Evolutionary conservation across 176 grass and related monocot species (phyloP), one percentile per base, ranked within the genome.

Genomic region (Rhynchospora breviuscula): DNA sequence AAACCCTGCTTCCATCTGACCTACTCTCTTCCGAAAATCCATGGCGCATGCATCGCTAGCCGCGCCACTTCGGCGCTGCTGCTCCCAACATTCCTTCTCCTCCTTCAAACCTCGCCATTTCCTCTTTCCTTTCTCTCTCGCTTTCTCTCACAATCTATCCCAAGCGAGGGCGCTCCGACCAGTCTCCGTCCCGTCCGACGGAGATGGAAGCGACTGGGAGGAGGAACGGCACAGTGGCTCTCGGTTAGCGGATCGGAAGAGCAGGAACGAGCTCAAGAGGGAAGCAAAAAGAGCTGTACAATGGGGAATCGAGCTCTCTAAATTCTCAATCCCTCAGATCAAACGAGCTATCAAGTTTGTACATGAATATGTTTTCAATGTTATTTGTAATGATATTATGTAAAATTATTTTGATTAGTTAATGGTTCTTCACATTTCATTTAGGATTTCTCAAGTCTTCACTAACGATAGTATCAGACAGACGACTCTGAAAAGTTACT

Each of bases 231-330:
- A 19, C 10, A 10, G 58, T 46, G 45, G 25, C 4, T 7, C 23
- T 81, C 31, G 82, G 14, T 29, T 69, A 6, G 59, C 0, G 46
- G 73, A 86, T 15, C 89, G 31, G 84, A 94, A 78, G 89, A 98
- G 92, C 82, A 90, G 86, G 33, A 98, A 91, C 84, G 92, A 91
- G 56, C 88, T 93, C 78, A 98, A 98, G 89, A 77, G 90, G 87
- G 86, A 94, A 66, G 95, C 95, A 1, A 91, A 88, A 45, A 92
- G 95, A 63, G 87, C 90, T 19, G 89, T 98, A 35, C 62, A 62
- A 51, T 98, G 95, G 95, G 95, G 92, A 3, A 91, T 98, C 89
- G 92, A 93, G 31, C 95, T 95, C 64, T 61, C 95, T 79, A 98
- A 81, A 43, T 93, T 98, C 63, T 80, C 90, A 61, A 80, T 67